Percentiles rank a stretch among this genome's conserved stretches.
Conservation (phyloP, 78 protist species). For the Paulinella micropora region DNA sequence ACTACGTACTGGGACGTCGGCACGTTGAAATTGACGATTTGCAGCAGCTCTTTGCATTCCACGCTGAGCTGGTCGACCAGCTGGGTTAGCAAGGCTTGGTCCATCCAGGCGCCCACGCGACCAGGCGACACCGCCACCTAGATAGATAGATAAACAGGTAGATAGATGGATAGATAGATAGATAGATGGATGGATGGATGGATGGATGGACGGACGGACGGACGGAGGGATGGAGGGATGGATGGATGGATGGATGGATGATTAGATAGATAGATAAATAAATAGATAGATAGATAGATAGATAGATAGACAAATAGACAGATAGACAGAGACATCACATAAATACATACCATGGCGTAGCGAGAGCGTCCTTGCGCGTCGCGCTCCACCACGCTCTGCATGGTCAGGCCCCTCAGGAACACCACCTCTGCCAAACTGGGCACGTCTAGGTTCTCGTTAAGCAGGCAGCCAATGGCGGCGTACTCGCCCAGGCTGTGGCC, state of each 20-base stretch:
- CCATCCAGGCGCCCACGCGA: not conserved
- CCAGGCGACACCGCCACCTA: no score
- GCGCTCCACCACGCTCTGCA: slow-evolving; percentile 44
- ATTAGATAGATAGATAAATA: no score
- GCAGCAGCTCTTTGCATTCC: slow-evolving; percentile 10
- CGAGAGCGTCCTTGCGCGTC: slow-evolving; percentile 22
- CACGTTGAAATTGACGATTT: slow-evolving; percentile 57
- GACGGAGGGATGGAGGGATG: no score
- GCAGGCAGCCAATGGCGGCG: slow-evolving; percentile 28
- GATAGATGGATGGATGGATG: no score
- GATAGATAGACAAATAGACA: no score
- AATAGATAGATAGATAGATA: no score
- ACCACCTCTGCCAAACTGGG: slow-evolving; percentile 30
- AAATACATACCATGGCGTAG: slow-evolving; percentile 49
- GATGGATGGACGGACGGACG: no score
- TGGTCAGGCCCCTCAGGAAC: slow-evolving; percentile 49
- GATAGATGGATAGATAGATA: no score
- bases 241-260: no score
- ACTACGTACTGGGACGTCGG: slow-evolving; percentile 43
- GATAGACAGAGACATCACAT: no score
- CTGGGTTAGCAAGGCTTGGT: not conserved
- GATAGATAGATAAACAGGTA: no score
- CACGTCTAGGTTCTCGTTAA: no score
- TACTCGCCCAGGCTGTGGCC: slow-evolving; percentile 65
- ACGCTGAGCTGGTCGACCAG: not conserved